Percentiles rank a stretch among this genome's conserved stretches.
These are phyloP conservation scores for Saccharomycopsis malanga DNA, from an alignment of 805 yeast species.

Conservation along the genomic window DNA sequence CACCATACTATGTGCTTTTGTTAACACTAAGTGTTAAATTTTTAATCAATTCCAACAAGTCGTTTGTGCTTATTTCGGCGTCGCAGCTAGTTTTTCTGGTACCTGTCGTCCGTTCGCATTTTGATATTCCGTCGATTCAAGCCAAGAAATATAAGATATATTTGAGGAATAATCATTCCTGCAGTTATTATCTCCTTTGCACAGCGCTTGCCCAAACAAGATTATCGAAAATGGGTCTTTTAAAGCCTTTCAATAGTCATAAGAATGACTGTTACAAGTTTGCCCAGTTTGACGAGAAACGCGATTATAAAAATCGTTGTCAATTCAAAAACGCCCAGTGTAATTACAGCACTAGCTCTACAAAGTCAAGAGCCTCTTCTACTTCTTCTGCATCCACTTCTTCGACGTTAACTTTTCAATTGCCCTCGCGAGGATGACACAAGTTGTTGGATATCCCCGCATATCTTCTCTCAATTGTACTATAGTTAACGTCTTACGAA, in stretches of 20 bases:
- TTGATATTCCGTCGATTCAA: background rate
- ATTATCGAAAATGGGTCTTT: constrained; percentile 21
- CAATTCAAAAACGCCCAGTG: constrained; percentile 1
- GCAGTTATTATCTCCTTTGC: too few species aligned
- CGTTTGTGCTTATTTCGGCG: background rate
- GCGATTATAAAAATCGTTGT: constrained; percentile 20
- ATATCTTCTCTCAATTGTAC: background rate
- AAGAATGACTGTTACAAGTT: constrained; percentile 18
- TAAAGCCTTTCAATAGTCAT: background rate
- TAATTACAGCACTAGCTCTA: background rate
- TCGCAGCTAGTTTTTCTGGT: background rate
- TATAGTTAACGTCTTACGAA: background rate
- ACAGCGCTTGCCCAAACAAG: too few species aligned
- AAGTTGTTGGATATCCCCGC: background rate
- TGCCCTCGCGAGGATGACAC: constrained; percentile 13
- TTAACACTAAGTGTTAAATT: too few species aligned
- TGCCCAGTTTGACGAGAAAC: constrained; percentile 21
- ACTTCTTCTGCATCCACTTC: constrained; percentile 11
- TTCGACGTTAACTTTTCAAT: constrained; percentile 16
- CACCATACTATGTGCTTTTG: background rate
- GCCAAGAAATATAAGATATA: too few species aligned
- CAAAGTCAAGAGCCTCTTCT: constrained; percentile 15
- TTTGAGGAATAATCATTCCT: too few species aligned
- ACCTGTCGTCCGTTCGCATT: background rate
- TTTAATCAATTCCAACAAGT: too few species aligned